phyloP scores from a whole-genome alignment of 495 filamentous ascomycete genomes.

The Trichoderma erinaceum region DNA sequence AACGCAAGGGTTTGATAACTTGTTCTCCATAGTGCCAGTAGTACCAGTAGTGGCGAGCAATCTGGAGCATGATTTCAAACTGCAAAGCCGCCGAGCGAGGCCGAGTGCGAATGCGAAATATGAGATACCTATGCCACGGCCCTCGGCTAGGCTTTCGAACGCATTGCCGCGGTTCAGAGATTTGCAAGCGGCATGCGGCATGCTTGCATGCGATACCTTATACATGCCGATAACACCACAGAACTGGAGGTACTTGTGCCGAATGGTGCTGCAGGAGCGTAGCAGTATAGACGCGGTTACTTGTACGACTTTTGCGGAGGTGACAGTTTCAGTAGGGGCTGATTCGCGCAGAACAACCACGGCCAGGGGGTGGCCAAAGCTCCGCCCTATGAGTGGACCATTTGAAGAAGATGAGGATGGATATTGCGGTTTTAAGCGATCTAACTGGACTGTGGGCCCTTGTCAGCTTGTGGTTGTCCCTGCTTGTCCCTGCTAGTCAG shows the following conservation, averaged over 20 bases:
- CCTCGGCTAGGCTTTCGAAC: neutral
- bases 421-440: slow-evolving; percentile 3
- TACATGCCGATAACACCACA: neutral
- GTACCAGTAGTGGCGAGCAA: neutral
- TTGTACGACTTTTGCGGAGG: neutral
- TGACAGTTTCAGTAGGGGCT: neutral
- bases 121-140: neutral
- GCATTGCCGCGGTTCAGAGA: neutral
- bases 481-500: slow-evolving; percentile 2
- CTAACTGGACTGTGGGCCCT: neutral
- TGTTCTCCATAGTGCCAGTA: neutral
- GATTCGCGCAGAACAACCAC: neutral
- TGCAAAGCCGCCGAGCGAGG: neutral
- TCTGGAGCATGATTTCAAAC: neutral
- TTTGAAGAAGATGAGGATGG: neutral
- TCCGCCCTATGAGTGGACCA: slow-evolving; percentile 13
- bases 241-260: neutral
- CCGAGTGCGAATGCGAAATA: neutral
- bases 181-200: neutral
- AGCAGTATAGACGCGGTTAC: neutral
- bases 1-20: neutral
- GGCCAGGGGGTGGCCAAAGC: neutral
- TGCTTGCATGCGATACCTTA: neutral
- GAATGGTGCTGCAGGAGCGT: neutral
- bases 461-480: neutral